Percentiles rank a stretch among this genome's conserved stretches.
Evolutionary conservation across 371 early-diverging fungal species (phyloP).

Genomic region (Mucor indicus): DNA sequence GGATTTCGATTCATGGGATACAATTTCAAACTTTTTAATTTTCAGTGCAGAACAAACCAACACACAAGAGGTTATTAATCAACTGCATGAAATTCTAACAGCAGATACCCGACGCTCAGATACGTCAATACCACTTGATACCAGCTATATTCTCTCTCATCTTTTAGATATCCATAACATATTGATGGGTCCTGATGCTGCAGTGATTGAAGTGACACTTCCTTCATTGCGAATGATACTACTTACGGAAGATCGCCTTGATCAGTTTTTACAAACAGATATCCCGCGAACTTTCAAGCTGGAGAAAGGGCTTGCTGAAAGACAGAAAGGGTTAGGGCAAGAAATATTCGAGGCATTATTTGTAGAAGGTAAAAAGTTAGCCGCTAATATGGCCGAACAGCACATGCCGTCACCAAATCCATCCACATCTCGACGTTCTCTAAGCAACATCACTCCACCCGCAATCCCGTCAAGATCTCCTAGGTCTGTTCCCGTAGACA

Average conservation of each 20-base stretch:
- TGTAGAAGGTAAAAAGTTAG: constrained; percentile 42
- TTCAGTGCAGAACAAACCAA: constrained; percentile 58
- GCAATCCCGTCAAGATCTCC: neutral
- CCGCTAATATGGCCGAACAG: constrained; percentile 5
- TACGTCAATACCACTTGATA: neutral
- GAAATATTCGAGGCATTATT: constrained; percentile 46
- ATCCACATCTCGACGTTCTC: neutral
- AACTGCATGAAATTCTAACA: neutral
- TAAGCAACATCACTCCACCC: neutral
- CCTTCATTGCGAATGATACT: constrained; percentile 59
- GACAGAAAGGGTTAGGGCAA: constrained; percentile 33
- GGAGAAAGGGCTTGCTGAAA: constrained; percentile 46
- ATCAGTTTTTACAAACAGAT: constrained; percentile 55
- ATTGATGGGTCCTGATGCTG: constrained; percentile 1
- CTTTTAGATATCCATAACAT: neutral
- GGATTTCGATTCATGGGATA: constrained; percentile 35
- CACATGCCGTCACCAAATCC: neutral
- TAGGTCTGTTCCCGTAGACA: neutral
- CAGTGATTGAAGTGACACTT: constrained; percentile 23
- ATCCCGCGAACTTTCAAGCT: constrained; percentile 56
- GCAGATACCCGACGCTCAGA: neutral
- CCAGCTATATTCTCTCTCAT: constrained; percentile 1
- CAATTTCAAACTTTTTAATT: constrained; percentile 59
- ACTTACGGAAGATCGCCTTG: constrained; percentile 65
- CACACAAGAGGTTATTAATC: constrained; percentile 6